These are phyloP conservation scores for Yamadazyma sp. DNA, from an alignment of 805 yeast species.

Conservation along the genomic window DNA sequence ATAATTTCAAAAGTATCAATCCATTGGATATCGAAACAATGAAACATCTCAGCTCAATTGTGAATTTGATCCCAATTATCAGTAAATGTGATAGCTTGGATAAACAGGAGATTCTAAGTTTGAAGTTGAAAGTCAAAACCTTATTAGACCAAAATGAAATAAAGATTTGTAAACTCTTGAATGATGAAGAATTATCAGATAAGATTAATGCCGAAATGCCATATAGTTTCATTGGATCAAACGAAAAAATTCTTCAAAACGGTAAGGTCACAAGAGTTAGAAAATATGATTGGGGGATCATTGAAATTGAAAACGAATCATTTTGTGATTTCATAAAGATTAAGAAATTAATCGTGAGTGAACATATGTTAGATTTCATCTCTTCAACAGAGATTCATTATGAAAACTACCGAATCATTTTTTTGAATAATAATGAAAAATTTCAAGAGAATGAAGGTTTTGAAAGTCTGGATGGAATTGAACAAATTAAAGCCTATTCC, in stretches of 20 bases:
- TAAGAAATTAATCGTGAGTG: slow-evolving; percentile 61
- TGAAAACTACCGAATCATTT: slow-evolving; percentile 46
- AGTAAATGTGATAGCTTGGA: slow-evolving; percentile 35
- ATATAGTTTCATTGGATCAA: slow-evolving; percentile 69
- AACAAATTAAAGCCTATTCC: slow-evolving; percentile 33
- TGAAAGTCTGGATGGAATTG: slow-evolving; percentile 21
- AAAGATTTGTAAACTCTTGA: slow-evolving; percentile 28
- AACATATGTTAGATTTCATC: slow-evolving; percentile 75
- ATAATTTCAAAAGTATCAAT: slow-evolving; percentile 52
- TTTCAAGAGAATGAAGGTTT: background rate
- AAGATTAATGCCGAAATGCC: slow-evolving; percentile 51
- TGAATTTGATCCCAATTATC: slow-evolving; percentile 39
- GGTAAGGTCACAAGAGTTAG: slow-evolving; percentile 64
- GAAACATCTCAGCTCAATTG: slow-evolving; percentile 30
- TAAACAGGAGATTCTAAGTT: slow-evolving; percentile 20
- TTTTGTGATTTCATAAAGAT: slow-evolving; percentile 76
- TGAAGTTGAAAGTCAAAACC: slow-evolving; percentile 23
- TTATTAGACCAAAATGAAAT: slow-evolving; percentile 24
- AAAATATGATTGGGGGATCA: slow-evolving; percentile 80
- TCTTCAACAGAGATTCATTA: slow-evolving; percentile 74
- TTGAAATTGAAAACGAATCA: slow-evolving; percentile 72
- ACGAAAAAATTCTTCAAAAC: slow-evolving; percentile 24
- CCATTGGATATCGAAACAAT: slow-evolving; percentile 35
- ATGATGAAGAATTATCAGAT: slow-evolving; percentile 27
- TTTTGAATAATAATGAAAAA: slow-evolving; percentile 2